Percentiles rank a stretch among this genome's conserved stretches.
Conservation (phyloP, 2,329 filamentous ascomycete species). For the Aspergillus piperis region DNA sequence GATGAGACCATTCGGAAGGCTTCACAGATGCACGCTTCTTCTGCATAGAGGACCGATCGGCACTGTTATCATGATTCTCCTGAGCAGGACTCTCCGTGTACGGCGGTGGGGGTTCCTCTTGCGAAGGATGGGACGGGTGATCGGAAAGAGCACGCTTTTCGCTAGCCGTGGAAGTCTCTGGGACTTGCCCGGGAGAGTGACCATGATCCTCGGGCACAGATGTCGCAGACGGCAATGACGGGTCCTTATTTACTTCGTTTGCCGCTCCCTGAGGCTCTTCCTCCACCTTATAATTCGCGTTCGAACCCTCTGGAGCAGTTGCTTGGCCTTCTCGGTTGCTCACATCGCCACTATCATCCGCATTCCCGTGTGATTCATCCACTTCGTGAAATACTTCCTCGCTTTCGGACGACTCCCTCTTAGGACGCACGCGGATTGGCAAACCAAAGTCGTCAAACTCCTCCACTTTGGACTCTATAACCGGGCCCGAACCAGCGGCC, state of each 20-base stretch:
- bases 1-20: slow-evolving; percentile 88
- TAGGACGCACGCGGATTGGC: slow-evolving; percentile 34
- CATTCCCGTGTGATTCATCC: slow-evolving; percentile 8
- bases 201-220: slow-evolving; percentile 1
- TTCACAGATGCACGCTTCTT: slow-evolving; percentile 31
- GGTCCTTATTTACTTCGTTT: slow-evolving; percentile 4
- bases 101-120: slow-evolving; percentile 16
- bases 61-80: slow-evolving; percentile 8
- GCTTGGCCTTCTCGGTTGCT: neutral
- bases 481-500: slow-evolving; percentile 5
- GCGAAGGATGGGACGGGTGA: neutral
- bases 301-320: neutral
- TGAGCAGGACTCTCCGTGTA: slow-evolving; percentile 19
- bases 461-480: slow-evolving; percentile 17
- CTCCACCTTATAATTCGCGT: neutral
- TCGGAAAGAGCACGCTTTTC: slow-evolving; percentile 10
- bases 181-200: neutral
- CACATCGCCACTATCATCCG: neutral
- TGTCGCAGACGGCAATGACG: slow-evolving; percentile 9
- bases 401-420: slow-evolving; percentile 18
- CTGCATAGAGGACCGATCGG: slow-evolving; percentile 19
- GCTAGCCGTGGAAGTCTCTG: neutral
- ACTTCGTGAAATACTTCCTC: slow-evolving; percentile 26
- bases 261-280: neutral
- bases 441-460: slow-evolving; percentile 44